A percentile compares a stretch with the other conserved stretches of the same genome.
Conservation (phyloP, 441 rosid species). For the Flueggea neowawraea region DNA sequence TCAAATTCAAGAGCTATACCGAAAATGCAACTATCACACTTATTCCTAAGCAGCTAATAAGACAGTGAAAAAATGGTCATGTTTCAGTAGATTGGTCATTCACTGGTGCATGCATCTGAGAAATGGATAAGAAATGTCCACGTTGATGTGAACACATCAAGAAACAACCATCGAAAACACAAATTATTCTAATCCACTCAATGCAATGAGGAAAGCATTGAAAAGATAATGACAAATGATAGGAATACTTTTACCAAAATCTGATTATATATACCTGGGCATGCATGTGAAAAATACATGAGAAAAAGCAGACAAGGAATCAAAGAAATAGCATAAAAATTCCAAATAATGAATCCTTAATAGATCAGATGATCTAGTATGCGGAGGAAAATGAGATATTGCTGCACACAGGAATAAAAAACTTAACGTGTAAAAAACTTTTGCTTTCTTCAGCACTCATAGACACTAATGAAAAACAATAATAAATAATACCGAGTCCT, state of each 20-base stretch:
- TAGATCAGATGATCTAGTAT: neutral
- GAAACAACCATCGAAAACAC: too few relatives aligned
- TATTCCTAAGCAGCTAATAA: neutral
- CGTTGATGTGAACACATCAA: too few relatives aligned
- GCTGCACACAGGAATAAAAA: neutral
- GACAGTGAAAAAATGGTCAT: neutral
- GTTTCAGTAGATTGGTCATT: neutral
- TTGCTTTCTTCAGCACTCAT: neutral
- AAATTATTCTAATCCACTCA: too few relatives aligned
- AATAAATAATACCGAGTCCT: conserved; percentile 18
- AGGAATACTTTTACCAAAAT: neutral
- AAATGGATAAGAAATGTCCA: too few relatives aligned
- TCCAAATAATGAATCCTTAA: neutral
- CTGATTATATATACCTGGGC: neutral
- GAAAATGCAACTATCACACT: too few relatives aligned
- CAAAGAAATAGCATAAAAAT: neutral
- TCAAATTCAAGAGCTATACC: neutral
- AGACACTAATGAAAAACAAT: neutral
- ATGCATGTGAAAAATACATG: neutral
- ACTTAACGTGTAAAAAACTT: neutral
- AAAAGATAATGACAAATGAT: neutral
- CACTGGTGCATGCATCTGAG: too few relatives aligned
- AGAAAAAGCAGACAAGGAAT: neutral
- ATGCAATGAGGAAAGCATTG: neutral
- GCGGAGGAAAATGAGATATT: neutral